Evolutionary conservation across 352 stramenopile species (phyloP).

Genomic region (Pythium sp.): DNA sequence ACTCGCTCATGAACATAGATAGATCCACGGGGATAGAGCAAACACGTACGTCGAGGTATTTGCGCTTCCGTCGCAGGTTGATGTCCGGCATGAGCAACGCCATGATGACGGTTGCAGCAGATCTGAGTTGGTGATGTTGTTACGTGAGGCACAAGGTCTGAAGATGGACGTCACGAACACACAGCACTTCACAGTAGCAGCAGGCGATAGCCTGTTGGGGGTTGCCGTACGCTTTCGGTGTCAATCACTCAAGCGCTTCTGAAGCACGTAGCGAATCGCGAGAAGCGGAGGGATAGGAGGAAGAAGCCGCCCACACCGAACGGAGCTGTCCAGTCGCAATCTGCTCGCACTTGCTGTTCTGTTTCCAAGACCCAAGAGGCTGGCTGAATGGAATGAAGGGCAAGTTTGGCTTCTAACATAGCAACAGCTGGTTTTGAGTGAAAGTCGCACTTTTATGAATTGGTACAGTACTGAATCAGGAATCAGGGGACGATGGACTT

Average conservation of each 20-base stretch:
- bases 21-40: not conserved
- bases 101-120: constrained; percentile 25
- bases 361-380: not conserved
- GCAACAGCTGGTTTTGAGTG: not conserved
- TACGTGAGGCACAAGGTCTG: not conserved
- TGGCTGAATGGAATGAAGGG: constrained; percentile 2
- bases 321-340: not conserved
- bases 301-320: not conserved
- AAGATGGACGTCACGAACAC: not conserved
- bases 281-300: not conserved
- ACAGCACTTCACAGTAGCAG: not conserved
- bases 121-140: not conserved
- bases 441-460: not conserved
- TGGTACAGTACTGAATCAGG: not conserved
- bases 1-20: not conserved
- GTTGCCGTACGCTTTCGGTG: not conserved
- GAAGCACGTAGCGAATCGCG: not conserved
- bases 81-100: constrained; percentile 66
- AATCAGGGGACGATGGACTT: not conserved
- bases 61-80: constrained; percentile 60
- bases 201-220: not conserved
- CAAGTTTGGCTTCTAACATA: not conserved
- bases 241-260: not conserved
- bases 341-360: not conserved
- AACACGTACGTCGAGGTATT: constrained; percentile 44